phyloP scores from a whole-genome alignment of 176 grass and related monocot species.

The Oryza brachyantha region DNA sequence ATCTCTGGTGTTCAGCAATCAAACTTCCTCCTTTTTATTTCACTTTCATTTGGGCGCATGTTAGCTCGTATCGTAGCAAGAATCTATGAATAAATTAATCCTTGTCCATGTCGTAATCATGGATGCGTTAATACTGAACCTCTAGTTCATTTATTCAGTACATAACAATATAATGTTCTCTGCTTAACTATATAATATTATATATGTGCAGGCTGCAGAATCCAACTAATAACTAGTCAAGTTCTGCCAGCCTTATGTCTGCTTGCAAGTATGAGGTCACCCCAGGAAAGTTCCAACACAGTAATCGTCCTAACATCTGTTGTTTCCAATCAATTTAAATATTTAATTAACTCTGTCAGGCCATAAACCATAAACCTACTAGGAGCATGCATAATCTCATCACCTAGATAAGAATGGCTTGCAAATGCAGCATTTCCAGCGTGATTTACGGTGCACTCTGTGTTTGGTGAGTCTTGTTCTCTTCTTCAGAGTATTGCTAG shows the following conservation, averaged over 20 bases:
- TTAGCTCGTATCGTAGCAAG: too few relatives aligned
- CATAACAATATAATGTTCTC: not conserved
- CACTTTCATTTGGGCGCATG: not conserved
- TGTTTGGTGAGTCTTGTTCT: not conserved
- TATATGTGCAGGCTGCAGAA: not conserved
- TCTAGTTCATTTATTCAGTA: not conserved
- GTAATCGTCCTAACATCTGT: not conserved
- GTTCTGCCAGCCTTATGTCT: not conserved
- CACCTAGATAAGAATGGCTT: too few relatives aligned
- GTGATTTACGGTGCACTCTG: not conserved
- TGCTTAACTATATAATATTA: not conserved
- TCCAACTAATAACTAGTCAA: not conserved
- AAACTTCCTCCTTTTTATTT: not conserved
- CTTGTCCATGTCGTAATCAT: not conserved
- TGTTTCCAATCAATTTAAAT: not conserved
- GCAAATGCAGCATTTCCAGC: too few relatives aligned
- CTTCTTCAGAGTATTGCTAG: not conserved
- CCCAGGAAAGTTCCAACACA: not conserved
- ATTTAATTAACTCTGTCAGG: not conserved
- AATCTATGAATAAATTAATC: not conserved
- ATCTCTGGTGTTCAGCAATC: not conserved
- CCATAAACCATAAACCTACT: not conserved
- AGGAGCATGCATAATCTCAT: too few relatives aligned
- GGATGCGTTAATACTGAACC: not conserved
- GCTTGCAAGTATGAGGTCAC: not conserved